Evolutionary conservation across 2,329 filamentous ascomycete species (phyloP).

Genomic region (Diaporthe caulivora): DNA sequence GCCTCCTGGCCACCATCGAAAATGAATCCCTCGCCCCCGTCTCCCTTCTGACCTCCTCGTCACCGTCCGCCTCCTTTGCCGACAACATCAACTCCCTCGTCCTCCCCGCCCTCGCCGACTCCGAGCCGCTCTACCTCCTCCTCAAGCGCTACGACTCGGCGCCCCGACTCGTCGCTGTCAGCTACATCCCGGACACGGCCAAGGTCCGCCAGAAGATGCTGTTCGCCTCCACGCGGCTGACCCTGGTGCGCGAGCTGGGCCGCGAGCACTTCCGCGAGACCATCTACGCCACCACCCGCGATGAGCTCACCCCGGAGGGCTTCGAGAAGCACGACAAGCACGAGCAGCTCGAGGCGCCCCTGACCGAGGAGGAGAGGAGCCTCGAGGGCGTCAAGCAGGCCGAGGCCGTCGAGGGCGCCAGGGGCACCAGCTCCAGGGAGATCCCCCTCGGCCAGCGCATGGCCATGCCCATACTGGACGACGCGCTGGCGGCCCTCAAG

Average conservation of each 20-base stretch:
- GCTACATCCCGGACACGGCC: constrained; percentile 83
- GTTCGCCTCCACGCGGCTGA: constrained; percentile 82
- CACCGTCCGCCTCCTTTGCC: constrained; percentile 68
- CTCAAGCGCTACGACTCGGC: constrained; percentile 74
- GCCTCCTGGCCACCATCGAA: constrained; percentile 78
- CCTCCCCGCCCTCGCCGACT: constrained; percentile 72
- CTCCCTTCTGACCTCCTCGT: constrained; percentile 64
- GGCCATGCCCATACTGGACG: constrained; percentile 70
- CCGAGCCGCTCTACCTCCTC: constrained; percentile 79
- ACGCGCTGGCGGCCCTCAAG: constrained; percentile 74
- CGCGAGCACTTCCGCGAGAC: constrained; percentile 83
- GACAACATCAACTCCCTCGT: constrained; percentile 72
- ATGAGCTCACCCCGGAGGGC: constrained; percentile 77
- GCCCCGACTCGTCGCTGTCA: constrained; percentile 76
- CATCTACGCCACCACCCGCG: constrained; percentile 77
- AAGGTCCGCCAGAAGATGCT: constrained; percentile 90
- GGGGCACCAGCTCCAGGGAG: constrained; percentile 72
- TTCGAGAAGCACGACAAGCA: constrained; percentile 82
- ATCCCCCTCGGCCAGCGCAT: constrained; percentile 70
- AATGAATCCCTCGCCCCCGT: constrained; percentile 76
- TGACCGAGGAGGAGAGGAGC: constrained; percentile 93
- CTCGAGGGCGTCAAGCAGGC: constrained; percentile 98
- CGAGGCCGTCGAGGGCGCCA: constrained; percentile 79
- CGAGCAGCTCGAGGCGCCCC: constrained; percentile 71
- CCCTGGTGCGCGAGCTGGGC: constrained; percentile 81